Base-by-base conservation (phyloP, 176 grass and related monocot species). In the Rhynchospora pubera region DNA sequence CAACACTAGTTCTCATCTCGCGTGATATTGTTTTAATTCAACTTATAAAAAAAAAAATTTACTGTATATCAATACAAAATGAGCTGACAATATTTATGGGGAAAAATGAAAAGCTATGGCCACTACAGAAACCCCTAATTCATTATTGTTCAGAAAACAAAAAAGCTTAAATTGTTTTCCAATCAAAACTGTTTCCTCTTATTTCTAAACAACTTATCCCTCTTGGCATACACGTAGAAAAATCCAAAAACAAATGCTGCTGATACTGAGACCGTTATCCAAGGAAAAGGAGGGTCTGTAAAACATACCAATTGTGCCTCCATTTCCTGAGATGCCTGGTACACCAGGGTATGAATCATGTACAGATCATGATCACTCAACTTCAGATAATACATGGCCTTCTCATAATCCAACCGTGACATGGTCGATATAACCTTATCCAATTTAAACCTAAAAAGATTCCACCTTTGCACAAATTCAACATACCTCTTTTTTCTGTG, bases 381-480 rank as follows among this genome's bases (percentile, higher is more conserved):
- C 82, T 86, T 85, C 87, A 99, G 78, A 85, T 90, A 58, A 83
- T 93, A 91, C 91, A 95, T 90, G 16, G 96, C 92, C 75, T 91
- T 99, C 50, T 95, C 83, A 15, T 93, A 99, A 84, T 99, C 96
- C 70, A 99, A 89, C 42, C 76, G 86, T 72, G 96, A 99, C 85
- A 95, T 82, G 65, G 89, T 89, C 82, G 96, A 95, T 23, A 93
- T 82, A 60, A 95, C 84, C 84, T 99, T 99, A 12, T 99, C 91
- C 85, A 99, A 77, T 79, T 99, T 99, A 82, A 88, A 91, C 9
- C 74, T 93, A 73, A 93, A 88, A 77, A 95, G 77, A 83, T 99
- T 99, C 92, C 92, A 95, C 87, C 96, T 99, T 50, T 99, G 96
- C 84, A 87, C 79, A 90, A 99, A 95, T 83, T 91, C 89, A 75